Evolutionary conservation across 805 yeast genomes (phyloP), one percentile per base, ranked within the genome.

Genomic region (Torulaspora quercuum): DNA sequence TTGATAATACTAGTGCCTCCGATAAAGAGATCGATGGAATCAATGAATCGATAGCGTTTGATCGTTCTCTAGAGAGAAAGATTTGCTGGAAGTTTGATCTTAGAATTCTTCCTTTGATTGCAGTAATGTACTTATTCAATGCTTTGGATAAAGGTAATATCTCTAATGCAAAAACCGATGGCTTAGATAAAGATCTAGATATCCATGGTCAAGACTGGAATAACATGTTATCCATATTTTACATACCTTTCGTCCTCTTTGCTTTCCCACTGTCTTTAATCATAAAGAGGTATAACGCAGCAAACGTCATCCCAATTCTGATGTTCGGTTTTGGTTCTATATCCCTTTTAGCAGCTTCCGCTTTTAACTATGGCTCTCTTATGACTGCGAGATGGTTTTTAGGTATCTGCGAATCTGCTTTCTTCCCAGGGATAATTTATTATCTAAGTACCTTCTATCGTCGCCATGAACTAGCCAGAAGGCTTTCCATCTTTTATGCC

Each of bases 101-200:
- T 27, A 53, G 66, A 36, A 67, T 72, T 18, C 52, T 72, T 16
- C 76, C 76, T 1, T 53, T 68, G 29, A 58, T 69, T 35, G 67
- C 75, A 12, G 20, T 69, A 17, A 64, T 69, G 68, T 72, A 72
- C 42, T 57, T 72, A 22, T 70, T 69, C 55, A 69, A 69, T 44
- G 69, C 73, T 9, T 59, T 72, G 37, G 75, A 72, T 48, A 69
- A 68, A 43, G 72, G 73, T 10, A 72, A 72, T 44, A 69, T 72
- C 30, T 64, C 70, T 10, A 71, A 72, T 49, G 76, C 76, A 11
- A 69, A 69, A 45, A 70, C 74, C 1, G 68, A 69, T 41, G 70
- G 70, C 20, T 49, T 72, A 31, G 72, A 63, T 17, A 45, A 39
- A 4, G 73, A 72, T 42, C 49, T 72, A 12, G 63, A 63, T 21